Percentiles rank a stretch among this genome's conserved stretches.
Conservation (phyloP, 768 basidiomycete species). For the Suillus clintonianus region DNA sequence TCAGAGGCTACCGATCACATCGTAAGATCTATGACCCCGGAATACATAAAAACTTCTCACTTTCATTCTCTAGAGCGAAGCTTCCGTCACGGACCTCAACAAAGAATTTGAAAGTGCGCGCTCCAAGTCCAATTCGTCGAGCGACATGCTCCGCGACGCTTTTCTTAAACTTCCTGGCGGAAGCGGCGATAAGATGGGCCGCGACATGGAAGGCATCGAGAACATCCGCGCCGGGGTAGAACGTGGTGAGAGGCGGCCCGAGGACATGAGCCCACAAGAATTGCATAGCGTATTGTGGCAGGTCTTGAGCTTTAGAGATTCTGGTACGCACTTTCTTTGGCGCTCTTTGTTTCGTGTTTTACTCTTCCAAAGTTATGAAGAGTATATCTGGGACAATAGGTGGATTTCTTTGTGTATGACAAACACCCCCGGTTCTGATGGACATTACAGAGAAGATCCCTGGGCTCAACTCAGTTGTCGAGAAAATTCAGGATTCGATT, state of each 20-base stretch:
- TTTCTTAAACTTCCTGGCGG: constrained; percentile 66
- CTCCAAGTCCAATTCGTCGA: constrained; percentile 42
- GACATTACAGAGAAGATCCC: constrained; percentile 71
- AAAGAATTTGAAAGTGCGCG: constrained; percentile 73
- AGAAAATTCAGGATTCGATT: constrained; percentile 77
- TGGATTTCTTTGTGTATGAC: constrained; percentile 24
- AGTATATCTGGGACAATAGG: constrained; percentile 76
- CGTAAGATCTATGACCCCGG: constrained; percentile 34
- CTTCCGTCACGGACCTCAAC: constrained; percentile 87
- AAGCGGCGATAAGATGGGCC: constrained; percentile 58
- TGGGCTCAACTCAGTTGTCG: constrained; percentile 69
- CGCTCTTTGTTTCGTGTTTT: background rate
- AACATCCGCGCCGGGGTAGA: constrained; percentile 61
- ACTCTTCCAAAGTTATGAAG: constrained; percentile 54
- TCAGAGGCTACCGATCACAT: constrained; percentile 66
- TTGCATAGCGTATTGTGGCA: constrained; percentile 83
- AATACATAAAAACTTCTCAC: background rate
- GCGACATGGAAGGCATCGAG: constrained; percentile 76
- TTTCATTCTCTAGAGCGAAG: constrained; percentile 38
- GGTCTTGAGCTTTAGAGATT: constrained; percentile 83
- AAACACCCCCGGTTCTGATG: background rate
- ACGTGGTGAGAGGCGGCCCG: constrained; percentile 68
- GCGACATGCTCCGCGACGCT: constrained; percentile 57
- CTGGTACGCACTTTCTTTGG: constrained; percentile 42
- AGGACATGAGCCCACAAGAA: constrained; percentile 88